These are phyloP conservation scores for Diaporthe destruens DNA, from an alignment of 2,329 filamentous ascomycete species.

Conservation along the genomic window DNA sequence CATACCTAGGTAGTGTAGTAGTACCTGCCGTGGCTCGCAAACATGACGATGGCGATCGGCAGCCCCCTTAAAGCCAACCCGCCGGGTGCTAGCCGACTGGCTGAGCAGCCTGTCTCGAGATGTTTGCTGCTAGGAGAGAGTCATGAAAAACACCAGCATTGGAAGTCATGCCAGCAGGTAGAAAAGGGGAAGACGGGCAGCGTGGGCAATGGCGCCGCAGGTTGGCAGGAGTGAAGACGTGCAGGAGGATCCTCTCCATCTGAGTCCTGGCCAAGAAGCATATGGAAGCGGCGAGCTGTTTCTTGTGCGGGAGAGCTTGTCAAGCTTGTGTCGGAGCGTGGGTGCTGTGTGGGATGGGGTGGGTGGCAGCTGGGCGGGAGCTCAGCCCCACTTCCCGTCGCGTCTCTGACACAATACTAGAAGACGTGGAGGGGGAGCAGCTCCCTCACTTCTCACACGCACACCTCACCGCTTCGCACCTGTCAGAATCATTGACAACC, in stretches of 20 bases:
- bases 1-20: not conserved
- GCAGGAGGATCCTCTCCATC: not conserved
- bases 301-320: conserved; percentile 1
- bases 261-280: not conserved
- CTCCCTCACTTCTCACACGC: too few relatives aligned
- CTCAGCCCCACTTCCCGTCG: conserved; percentile 12
- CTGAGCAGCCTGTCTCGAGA: not conserved
- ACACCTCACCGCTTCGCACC: conserved; percentile 17
- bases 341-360: not conserved
- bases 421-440: conserved; percentile 12
- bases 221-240: not conserved
- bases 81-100: not conserved
- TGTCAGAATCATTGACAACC: not conserved
- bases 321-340: too few relatives aligned
- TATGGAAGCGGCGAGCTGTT: not conserved
- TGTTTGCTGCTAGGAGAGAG: not conserved
- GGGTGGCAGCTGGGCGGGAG: too few relatives aligned
- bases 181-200: not conserved
- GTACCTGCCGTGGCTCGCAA: conserved; percentile 1
- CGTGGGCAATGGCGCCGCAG: not conserved
- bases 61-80: conserved; percentile 4
- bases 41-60: conserved; percentile 30
- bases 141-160: not conserved
- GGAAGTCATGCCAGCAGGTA: not conserved
- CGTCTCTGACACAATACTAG: conserved; percentile 1